Evolutionary conservation across 768 basidiomycete genomes (phyloP).

Genomic region (Hygrocybe punicea): DNA sequence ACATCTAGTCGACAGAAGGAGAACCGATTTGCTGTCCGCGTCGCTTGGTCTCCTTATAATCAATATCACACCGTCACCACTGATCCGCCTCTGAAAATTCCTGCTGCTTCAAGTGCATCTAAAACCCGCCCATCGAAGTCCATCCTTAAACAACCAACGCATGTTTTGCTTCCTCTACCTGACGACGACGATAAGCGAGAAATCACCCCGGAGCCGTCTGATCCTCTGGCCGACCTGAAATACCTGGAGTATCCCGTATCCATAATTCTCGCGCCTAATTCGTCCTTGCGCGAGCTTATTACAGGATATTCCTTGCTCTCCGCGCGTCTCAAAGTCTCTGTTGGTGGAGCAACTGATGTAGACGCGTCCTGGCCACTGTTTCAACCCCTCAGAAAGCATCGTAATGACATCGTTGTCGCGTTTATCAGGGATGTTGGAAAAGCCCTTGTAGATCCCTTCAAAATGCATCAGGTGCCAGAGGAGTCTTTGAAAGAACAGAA

Average conservation of each 20-base stretch:
- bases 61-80: conserved; percentile 43
- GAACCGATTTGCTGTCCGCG: conserved; percentile 39
- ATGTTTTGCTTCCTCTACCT: conserved; percentile 38
- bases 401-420: conserved; percentile 49
- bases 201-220: conserved; percentile 71
- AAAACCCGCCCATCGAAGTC: conserved; percentile 54
- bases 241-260: conserved; percentile 68
- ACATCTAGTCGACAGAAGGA: conserved; percentile 60
- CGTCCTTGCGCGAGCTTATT: conserved; percentile 56
- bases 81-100: conserved; percentile 29
- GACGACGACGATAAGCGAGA: conserved; percentile 45
- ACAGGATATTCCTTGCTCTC: conserved; percentile 72
- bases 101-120: conserved; percentile 32
- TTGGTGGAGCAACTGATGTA: conserved; percentile 45
- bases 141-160: conserved; percentile 61
- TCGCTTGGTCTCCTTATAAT: conserved; percentile 53
- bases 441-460: conserved; percentile 57
- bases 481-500: conserved; percentile 25
- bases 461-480: conserved; percentile 26
- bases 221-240: conserved; percentile 57
- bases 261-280: conserved; percentile 49
- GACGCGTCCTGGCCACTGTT: conserved; percentile 71
- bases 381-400: conserved; percentile 59
- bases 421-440: conserved; percentile 67
- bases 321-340: conserved; percentile 54